Evolutionary conservation across 441 rosid genomes (phyloP).

Genomic region (Metrosideros polymorpha): DNA sequence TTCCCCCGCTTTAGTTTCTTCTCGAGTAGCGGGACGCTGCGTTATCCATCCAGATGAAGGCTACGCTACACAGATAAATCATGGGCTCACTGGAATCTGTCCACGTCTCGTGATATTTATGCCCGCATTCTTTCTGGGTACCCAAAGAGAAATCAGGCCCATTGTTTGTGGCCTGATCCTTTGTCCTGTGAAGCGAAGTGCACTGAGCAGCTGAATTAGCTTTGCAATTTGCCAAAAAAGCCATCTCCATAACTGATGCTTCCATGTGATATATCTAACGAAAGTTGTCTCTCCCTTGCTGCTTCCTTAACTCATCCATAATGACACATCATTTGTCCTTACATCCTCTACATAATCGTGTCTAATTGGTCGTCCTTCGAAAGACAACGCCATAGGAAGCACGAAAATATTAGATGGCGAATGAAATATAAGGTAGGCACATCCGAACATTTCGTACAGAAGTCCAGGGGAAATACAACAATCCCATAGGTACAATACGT

Average conservation of each 20-base stretch:
- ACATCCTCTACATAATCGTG: neutral
- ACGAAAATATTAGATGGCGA: neutral
- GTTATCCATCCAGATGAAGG: neutral
- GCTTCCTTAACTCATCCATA: neutral
- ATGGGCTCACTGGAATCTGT: neutral
- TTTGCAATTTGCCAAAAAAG: neutral
- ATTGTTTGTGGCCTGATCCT: neutral
- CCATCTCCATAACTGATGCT: neutral
- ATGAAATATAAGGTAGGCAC: neutral
- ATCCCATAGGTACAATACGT: neutral
- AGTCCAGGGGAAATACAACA: neutral
- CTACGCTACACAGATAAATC: neutral
- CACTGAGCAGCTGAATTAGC: neutral
- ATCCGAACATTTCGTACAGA: neutral
- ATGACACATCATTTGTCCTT: neutral
- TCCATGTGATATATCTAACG: neutral
- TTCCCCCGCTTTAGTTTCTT: neutral
- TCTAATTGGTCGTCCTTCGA: neutral
- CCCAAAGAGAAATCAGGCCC: neutral
- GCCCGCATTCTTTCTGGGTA: neutral
- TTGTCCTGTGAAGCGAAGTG: neutral
- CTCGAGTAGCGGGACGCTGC: fast-evolving
- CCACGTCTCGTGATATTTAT: neutral
- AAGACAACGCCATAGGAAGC: neutral
- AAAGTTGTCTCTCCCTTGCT: neutral